Base-by-base conservation (phyloP, 116 monocot species). In the Trichopus zeylanicus region DNA sequence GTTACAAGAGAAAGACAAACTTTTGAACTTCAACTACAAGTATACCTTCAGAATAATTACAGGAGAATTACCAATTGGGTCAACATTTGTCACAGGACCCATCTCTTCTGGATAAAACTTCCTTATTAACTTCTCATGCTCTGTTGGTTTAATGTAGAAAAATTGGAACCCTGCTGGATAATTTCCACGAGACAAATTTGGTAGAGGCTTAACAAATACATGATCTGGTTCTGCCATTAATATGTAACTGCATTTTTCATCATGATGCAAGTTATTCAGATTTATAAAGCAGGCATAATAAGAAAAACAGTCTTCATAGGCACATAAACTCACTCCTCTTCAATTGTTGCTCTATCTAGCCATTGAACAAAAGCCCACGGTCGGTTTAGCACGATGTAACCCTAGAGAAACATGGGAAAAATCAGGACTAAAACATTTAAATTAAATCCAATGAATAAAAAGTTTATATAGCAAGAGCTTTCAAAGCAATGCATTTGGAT, bases 361-460 rank as follows among this genome's bases (percentile, higher is more conserved):
- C 97, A 97, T 46, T 97, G 97, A 19, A 97, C 97, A 53, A 97
- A 97, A 2, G 91, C 97, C 97, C 97, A 97, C 38, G 97, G 97
- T 67, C 97, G 84, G 67, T 97, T 97, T 54, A 97, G 67, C 31
- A 97, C 97, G 63, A 97, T 68, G 61, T 97, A 97, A 39, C 91
- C 91, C 97, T 97, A 46, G 29, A 51, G 38, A 57, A 23, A 31
- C 39, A 29, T 1, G 22, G 25, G 9, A 29, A 22, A 46, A 29
- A 29, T 6, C 52, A 53, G 26, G 24, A 53, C 21, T 26, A 53
- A 23, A 53, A 53, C 3, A 42, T 42, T 3, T 16, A 42, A 42
- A 42, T 42, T n/a, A n/a, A n/a, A 42, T 42, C n/a, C 4, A 13
- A 42, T 3, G 12, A 42, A 18, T 39, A 18, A 9, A 3, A 42